Conservation (phyloP, 306 rosid species). For the cucumber (Cucumis sativus) region Cucumber_9930_V3 NC_026659.2:1853501-1854000, state of each 20-base stretch:
- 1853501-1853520: neutral
- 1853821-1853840: no score
- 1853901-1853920: no score
- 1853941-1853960: no score
- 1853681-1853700: conserved; percentile 55
- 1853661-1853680: conserved; percentile 80
- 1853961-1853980: neutral
- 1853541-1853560: conserved; percentile 28
- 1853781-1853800: neutral
- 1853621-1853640: conserved; percentile 78
- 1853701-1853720: conserved; percentile 88
- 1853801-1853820: neutral
- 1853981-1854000: neutral
- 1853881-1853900: no score
- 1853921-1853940: no score
- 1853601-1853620: conserved; percentile 54
- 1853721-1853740: conserved; percentile 70
- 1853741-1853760: conserved; percentile 50
- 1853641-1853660: conserved; percentile 87
- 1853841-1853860: no score
- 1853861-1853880: no score
- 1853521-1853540: neutral
- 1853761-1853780: neutral
- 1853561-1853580: conserved; percentile 87
- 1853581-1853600: conserved; percentile 87